Evolutionary conservation across 225 moss, liverwort and hornwort species (phyloP), one percentile per base, ranked within the genome.

Genomic region (Rhytidiadelphus loreus): DNA sequence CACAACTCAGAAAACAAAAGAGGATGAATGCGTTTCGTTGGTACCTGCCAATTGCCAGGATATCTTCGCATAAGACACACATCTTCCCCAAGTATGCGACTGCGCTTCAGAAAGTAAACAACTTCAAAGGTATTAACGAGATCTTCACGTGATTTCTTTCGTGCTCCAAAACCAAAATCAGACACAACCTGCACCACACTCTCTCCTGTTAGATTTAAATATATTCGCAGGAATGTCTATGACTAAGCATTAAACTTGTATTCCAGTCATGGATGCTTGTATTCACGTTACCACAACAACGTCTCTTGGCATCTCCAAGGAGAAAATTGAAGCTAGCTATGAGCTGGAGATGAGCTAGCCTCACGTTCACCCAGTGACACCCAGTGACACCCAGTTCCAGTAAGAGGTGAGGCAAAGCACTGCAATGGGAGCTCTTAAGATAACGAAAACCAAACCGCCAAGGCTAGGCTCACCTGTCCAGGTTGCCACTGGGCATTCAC

Each of bases 1-100:
- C 20, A 81, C 48, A 60, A 57, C 24, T 56, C 48, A 55, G 55
- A 41, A 85, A 77, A 58, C 56, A 85, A 83, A 48, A 32, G 23
- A 80, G 24, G n/a, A 87, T 66, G 30, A n/a, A 57, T 23, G 44
- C 82, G 23, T 71, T 83, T 9, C 23, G 41, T n/a, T 68, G 73
- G 71, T 92, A 95, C 96, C 97, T 97, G 97, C 97, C 97, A 97
- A 89, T 96, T 88, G 61, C 97, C 94, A 77, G 97, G 97, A 86
- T 97, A 96, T 41, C 96, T 91, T 90, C 94, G 95, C 90, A 97
- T 93, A 33, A 97, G 78, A 60, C 96, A 95, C 12, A 97, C 92
- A 87, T 97, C 97, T 89, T 97, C 97, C 74, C 95, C 96, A 25
- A 94, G 93, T 57, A 97, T 97, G 70, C 97, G 96, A 90, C 95